These are phyloP conservation scores for Tuber melanosporum DNA, from an alignment of 495 filamentous ascomycete species.

Conservation along the genomic window DNA sequence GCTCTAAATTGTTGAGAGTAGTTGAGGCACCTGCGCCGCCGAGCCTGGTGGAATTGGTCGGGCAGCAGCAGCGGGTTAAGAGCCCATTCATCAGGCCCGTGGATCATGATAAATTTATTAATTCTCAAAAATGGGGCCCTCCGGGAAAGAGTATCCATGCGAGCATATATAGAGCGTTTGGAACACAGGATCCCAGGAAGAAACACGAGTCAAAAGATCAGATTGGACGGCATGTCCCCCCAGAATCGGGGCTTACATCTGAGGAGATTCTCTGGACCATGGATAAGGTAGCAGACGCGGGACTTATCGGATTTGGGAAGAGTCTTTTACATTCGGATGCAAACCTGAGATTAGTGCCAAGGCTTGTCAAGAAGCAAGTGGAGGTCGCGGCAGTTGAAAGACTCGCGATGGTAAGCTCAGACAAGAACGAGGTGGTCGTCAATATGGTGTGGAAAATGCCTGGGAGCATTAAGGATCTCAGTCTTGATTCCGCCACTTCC, in stretches of 20 bases:
- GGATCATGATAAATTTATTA: slow-evolving; percentile 31
- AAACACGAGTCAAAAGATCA: neutral
- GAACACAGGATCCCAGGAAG: slow-evolving; percentile 1
- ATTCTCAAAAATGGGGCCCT: slow-evolving; percentile 28
- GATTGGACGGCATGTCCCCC: neutral
- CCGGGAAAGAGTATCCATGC: slow-evolving; percentile 24
- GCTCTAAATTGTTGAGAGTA: slow-evolving; percentile 5
- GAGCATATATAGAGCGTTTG: slow-evolving; percentile 28
- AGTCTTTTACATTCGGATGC: slow-evolving; percentile 37
- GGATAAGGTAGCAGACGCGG: slow-evolving; percentile 20
- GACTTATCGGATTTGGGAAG: slow-evolving; percentile 27
- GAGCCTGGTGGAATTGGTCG: slow-evolving; percentile 22
- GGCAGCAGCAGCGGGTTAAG: slow-evolving; percentile 11
- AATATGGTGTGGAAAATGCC: slow-evolving; percentile 38
- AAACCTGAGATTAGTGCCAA: slow-evolving; percentile 36
- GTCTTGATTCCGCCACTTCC: slow-evolving; percentile 18
- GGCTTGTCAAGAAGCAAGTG: slow-evolving; percentile 27
- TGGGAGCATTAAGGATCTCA: slow-evolving; percentile 22
- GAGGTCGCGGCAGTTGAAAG: slow-evolving; percentile 35
- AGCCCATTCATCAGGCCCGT: slow-evolving; percentile 33
- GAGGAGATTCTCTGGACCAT: slow-evolving; percentile 24
- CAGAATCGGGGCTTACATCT: slow-evolving; percentile 14
- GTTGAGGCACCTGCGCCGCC: slow-evolving; percentile 17
- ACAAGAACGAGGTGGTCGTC: slow-evolving; percentile 22
- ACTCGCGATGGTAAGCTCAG: slow-evolving; percentile 26